Percentiles rank a stretch among this genome's conserved stretches.
phyloP scores from a whole-genome alignment of 2,329 filamentous ascomycete species.

The Exophiala viscosa region DNA sequence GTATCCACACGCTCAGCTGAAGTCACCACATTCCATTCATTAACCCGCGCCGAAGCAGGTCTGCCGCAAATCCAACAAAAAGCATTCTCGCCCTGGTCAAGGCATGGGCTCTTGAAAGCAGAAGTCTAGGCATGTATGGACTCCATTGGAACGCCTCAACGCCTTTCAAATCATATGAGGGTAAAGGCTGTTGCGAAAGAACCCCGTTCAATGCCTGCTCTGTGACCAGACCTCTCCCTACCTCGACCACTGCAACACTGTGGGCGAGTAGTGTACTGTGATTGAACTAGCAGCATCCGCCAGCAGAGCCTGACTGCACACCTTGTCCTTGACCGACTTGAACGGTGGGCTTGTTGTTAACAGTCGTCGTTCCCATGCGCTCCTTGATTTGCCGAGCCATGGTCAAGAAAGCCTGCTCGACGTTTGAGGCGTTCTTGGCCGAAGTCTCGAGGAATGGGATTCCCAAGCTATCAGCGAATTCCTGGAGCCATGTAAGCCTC shows the following conservation, averaged over 20 bases:
- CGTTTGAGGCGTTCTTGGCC: conserved; percentile 98
- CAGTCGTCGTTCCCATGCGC: conserved; percentile 93
- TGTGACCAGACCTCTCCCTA: conserved; percentile 2
- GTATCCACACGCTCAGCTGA: conserved; percentile 1
- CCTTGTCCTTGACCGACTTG: conserved; percentile 93
- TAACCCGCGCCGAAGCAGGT: conserved; percentile 17
- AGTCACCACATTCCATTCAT: conserved; percentile 19
- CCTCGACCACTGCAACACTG: conserved; percentile 7
- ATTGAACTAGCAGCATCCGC: conserved; percentile 78
- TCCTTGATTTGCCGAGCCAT: conserved; percentile 99
- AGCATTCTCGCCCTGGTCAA: conserved; percentile 9
- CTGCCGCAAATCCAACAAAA: conserved; percentile 17
- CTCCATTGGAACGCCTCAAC: conserved; percentile 20
- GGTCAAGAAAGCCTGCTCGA: conserved; percentile 99
- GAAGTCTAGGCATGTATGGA: conserved; percentile 24
- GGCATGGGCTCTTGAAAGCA: conserved; percentile 23
- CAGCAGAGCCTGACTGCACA: conserved; percentile 79
- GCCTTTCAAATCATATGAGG: conserved; percentile 14
- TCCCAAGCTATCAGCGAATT: conserved; percentile 96
- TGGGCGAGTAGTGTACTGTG: background rate
- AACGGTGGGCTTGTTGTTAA: conserved; percentile 97
- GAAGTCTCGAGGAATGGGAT: conserved; percentile 99
- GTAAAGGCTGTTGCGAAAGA: background rate
- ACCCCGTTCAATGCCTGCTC: conserved; percentile 3
- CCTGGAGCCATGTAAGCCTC: conserved; percentile 51